These are phyloP conservation scores for Metarhizium brunneum DNA, from an alignment of 2,329 filamentous ascomycete genomes.

Conservation along the genomic window DNA sequence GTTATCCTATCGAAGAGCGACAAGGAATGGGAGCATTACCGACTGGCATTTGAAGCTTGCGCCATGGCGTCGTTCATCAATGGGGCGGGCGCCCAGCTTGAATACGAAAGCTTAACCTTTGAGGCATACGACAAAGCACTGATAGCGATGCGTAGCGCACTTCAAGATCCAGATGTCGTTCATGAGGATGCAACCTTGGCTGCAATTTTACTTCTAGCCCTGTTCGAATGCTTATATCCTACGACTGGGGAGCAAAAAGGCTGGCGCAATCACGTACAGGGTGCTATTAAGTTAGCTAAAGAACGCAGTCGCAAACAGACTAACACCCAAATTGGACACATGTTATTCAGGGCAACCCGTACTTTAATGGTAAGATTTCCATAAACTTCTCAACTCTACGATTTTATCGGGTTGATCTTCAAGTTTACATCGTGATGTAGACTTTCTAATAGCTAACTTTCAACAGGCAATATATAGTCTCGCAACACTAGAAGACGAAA, in stretches of 20 bases:
- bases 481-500: background rate
- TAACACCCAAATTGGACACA: background rate
- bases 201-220: background rate
- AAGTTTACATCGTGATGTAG: background rate
- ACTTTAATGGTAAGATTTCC: background rate
- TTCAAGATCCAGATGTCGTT: background rate
- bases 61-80: background rate
- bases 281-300: background rate
- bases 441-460: background rate
- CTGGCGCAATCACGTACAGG: background rate
- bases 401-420: background rate
- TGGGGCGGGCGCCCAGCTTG: background rate
- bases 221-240: background rate
- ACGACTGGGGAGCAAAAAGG: background rate
- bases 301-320: background rate
- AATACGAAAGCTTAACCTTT: background rate
- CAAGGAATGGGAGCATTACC: background rate
- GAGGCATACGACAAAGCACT: background rate
- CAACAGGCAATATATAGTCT: background rate
- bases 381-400: background rate
- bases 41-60: background rate
- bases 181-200: background rate
- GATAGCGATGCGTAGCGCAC: background rate
- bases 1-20: background rate
- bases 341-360: background rate